Evolutionary conservation across 768 basidiomycete species (phyloP).

Genomic region (Hysterangium stoloniferum): DNA sequence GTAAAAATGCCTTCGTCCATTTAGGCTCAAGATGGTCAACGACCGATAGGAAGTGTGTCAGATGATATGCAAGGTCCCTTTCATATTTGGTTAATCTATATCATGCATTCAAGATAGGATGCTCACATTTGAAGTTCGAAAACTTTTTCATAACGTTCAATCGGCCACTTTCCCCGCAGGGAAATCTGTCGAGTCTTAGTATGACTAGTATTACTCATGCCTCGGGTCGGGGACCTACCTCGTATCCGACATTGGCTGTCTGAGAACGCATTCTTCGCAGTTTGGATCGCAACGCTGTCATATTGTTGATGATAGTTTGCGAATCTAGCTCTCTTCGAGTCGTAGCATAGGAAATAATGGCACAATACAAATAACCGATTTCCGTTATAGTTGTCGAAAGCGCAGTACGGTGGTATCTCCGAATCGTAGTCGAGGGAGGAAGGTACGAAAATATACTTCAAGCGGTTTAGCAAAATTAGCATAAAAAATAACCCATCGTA

Average conservation of each 20-base stretch:
- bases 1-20: constrained; percentile 73
- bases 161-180: constrained; percentile 70
- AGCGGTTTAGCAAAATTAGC: not conserved
- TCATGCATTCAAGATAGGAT: not conserved
- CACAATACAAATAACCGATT: constrained; percentile 66
- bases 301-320: constrained; percentile 48
- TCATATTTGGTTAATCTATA: constrained; percentile 12
- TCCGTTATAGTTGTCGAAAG: constrained; percentile 62
- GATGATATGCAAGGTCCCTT: constrained; percentile 59
- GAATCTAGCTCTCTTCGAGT: constrained; percentile 42
- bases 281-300: constrained; percentile 72
- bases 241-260: constrained; percentile 55
- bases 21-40: constrained; percentile 63
- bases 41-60: constrained; percentile 70
- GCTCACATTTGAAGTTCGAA: constrained; percentile 61
- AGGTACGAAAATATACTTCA: constrained; percentile 59
- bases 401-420: constrained; percentile 61
- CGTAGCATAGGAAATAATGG: constrained; percentile 65
- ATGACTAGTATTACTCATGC: not conserved
- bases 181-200: constrained; percentile 53
- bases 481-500: not conserved
- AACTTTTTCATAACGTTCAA: constrained; percentile 64
- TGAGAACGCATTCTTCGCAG: constrained; percentile 52
- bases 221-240: constrained; percentile 31
- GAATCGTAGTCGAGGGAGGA: constrained; percentile 70